Evolutionary conservation across 2,329 filamentous ascomycete genomes (phyloP).

Genomic region (Colletotrichum trifolii): DNA sequence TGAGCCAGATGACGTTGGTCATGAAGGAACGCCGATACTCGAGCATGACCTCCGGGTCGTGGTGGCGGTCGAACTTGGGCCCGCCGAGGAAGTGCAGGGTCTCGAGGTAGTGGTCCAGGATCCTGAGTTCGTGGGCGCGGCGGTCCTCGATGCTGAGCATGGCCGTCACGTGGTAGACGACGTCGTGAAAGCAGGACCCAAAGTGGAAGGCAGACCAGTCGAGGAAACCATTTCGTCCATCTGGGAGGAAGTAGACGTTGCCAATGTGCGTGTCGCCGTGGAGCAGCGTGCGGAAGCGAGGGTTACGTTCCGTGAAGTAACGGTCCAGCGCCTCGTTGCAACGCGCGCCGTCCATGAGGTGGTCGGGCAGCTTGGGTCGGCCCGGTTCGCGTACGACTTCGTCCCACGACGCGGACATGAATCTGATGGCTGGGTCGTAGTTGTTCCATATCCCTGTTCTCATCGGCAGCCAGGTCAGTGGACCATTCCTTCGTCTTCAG

Average conservation of each 20-base stretch:
- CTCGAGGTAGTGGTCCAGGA: constrained; percentile 50
- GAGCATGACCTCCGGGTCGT: constrained; percentile 33
- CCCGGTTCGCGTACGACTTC: constrained; percentile 43
- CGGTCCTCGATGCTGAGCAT: constrained; percentile 52
- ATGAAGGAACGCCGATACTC: constrained; percentile 43
- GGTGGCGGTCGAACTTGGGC: constrained; percentile 45
- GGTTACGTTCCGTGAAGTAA: constrained; percentile 51
- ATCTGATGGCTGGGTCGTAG: constrained; percentile 50
- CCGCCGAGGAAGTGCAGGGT: constrained; percentile 46
- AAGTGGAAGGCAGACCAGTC: constrained; percentile 56
- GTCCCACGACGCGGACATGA: constrained; percentile 40
- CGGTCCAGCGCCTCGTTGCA: constrained; percentile 49
- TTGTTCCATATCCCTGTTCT: constrained; percentile 44
- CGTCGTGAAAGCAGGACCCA: constrained; percentile 55
- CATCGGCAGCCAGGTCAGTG: too few species aligned
- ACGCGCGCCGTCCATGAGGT: constrained; percentile 49
- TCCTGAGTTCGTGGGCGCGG: constrained; percentile 51
- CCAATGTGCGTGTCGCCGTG: constrained; percentile 57
- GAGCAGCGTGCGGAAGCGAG: constrained; percentile 48
- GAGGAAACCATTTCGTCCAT: constrained; percentile 50
- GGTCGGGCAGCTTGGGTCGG: constrained; percentile 48
- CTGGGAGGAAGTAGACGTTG: constrained; percentile 54
- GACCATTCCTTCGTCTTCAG: too few species aligned
- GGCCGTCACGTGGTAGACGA: constrained; percentile 53
- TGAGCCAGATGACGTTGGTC: constrained; percentile 44